Base-by-base conservation (phyloP, 805 yeast species). In the Candida ulmi region DNA sequence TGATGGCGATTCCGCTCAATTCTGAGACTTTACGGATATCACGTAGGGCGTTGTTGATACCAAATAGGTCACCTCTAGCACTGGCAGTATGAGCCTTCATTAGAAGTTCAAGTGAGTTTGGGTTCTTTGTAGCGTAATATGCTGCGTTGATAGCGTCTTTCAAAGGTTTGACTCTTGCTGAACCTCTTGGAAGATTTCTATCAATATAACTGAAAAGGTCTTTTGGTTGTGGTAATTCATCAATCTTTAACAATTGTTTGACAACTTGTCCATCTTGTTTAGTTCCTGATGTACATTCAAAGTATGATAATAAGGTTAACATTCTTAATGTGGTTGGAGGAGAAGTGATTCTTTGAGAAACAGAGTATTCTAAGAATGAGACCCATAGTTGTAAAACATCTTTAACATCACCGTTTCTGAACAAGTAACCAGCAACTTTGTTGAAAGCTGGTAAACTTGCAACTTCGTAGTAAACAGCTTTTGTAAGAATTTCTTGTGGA, bases 1-100 rank as follows among this genome's bases (percentile, higher is more conserved):
- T 55, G 17, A 78, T 53, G 6, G 65, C 57, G 12, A 44, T 54
- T 2, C 60, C 58, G 36, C 60, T 62, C 8, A 48, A 37, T 11
- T 45, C 44, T 6, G 66, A 47, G 4, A 52, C 47, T 11, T 38
- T 37, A n/a, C 52, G 45, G 11, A 56, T 40, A 6, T 43, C 43
- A 6, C 36, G 38, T 16, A 58, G 41, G 8, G 45, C 39, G 1
- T 17, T 24, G 7, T 47, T 30, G 28, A 60, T 57, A 3, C 39
- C 40, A 5, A 11, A 29, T 3, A 38, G 17, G 6, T 53, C 44
- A 24, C 53, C 51, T 12, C 27, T 18, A 6, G 30, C 19, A 15
- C 55, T 51, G 4, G 52, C 48, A 8, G 29, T 31, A 12, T 39
- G 16, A 6, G 58, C 54, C 9, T 38, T 33, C n/a, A 37, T 44